Conservation (phyloP, 306 rosid species). For the Gynostemma pentaphyllum region DNA sequence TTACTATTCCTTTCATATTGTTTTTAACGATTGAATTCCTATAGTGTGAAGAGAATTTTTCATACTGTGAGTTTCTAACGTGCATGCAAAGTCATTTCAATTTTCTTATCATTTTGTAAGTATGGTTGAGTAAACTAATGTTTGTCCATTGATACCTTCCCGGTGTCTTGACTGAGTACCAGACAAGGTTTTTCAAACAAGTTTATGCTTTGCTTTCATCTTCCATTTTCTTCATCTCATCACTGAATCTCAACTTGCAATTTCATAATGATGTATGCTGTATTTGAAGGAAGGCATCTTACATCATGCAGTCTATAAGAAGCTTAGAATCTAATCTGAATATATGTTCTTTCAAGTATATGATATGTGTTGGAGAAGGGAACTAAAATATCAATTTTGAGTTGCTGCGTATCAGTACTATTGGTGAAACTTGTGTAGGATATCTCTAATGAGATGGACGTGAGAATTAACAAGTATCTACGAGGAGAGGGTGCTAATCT, state of each 20-base stretch:
- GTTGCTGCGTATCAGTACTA: not conserved
- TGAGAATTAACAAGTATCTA: constrained; percentile 50
- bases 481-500: constrained; percentile 64
- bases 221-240: not conserved
- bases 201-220: not conserved
- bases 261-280: not conserved
- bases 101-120: no score
- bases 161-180: not conserved
- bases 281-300: not conserved
- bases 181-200: not conserved
- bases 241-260: not conserved
- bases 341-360: not conserved
- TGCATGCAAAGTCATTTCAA: no score
- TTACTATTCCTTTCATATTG: no score
- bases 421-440: constrained; percentile 27
- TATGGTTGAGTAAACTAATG: no score
- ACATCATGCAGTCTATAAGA: not conserved
- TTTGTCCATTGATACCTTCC: not conserved
- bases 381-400: not conserved
- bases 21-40: no score
- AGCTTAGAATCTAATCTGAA: not conserved
- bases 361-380: not conserved
- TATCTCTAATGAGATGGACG: constrained; percentile 39
- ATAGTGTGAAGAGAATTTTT: no score
- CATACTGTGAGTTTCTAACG: no score